Evolutionary conservation across 805 yeast genomes (phyloP).

Genomic region (Metschnikowia rubicola): DNA sequence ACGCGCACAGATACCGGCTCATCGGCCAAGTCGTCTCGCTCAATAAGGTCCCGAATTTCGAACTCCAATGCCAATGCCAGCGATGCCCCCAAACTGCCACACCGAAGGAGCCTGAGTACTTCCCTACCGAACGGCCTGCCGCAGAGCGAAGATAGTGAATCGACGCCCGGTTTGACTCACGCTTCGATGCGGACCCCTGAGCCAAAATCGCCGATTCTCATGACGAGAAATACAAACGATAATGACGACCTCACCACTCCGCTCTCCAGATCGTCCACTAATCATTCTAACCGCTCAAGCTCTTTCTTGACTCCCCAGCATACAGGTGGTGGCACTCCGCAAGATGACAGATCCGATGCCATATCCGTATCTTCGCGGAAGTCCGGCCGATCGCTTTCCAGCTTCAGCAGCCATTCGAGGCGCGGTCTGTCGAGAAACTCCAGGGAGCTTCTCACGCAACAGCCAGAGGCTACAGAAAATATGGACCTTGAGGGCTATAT

Average conservation of each 20-base stretch:
- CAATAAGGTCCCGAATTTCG: constrained; percentile 39
- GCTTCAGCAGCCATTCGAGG: constrained; percentile 13
- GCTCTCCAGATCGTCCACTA: constrained; percentile 19
- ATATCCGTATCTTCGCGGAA: constrained; percentile 15
- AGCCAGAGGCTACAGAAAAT: constrained; percentile 15
- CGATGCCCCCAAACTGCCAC: constrained; percentile 27
- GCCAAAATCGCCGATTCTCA: constrained; percentile 72
- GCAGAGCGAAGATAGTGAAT: constrained; percentile 20
- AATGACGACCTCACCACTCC: constrained; percentile 19
- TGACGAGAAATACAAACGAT: constrained; percentile 49
- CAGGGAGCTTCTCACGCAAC: constrained; percentile 9
- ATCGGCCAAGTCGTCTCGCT: constrained; percentile 46
- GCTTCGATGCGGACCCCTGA: constrained; percentile 52
- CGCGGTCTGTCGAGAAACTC: constrained; percentile 14
- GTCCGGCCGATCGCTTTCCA: constrained; percentile 18
- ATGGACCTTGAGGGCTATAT: constrained; percentile 81
- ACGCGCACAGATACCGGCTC: constrained; percentile 53
- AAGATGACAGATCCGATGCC: constrained; percentile 18
- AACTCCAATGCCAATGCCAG: constrained; percentile 19
- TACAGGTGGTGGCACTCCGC: constrained; percentile 15
- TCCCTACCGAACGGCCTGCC: constrained; percentile 17
- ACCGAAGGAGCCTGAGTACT: constrained; percentile 29
- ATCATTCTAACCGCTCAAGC: constrained; percentile 15
- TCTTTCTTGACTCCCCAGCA: constrained; percentile 16
- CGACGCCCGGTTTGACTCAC: constrained; percentile 27